These are phyloP conservation scores for Arthrocladium fulminans DNA, from an alignment of 2,329 filamentous ascomycete species.

Conservation along the genomic window DNA sequence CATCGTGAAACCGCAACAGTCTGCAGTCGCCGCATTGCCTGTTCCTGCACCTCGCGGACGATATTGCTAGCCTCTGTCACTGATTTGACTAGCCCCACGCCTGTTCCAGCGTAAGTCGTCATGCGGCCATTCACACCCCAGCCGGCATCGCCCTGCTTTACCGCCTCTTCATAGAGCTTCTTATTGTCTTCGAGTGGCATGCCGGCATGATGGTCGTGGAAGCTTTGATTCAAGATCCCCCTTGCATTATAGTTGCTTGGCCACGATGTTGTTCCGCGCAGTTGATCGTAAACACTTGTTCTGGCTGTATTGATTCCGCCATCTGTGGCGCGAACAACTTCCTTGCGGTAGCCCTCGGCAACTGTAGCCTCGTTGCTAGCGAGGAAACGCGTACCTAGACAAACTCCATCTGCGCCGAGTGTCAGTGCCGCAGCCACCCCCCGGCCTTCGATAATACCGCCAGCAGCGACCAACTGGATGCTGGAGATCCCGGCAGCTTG, in stretches of 20 bases:
- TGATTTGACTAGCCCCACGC: conserved; percentile 49
- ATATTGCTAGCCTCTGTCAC: conserved; percentile 45
- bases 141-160: conserved; percentile 42
- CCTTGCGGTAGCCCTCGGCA: conserved; percentile 41
- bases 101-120: conserved; percentile 55
- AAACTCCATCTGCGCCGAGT: conserved; percentile 47
- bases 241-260: conserved; percentile 49
- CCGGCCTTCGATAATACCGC: conserved; percentile 46
- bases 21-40: conserved; percentile 15
- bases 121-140: conserved; percentile 48
- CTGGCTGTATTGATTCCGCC: conserved; percentile 44
- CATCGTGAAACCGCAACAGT: neutral
- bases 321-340: conserved; percentile 41
- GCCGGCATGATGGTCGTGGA: conserved; percentile 31
- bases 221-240: conserved; percentile 50
- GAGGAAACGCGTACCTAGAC: conserved; percentile 57
- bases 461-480: conserved; percentile 41
- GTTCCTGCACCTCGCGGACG: conserved; percentile 25
- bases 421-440: conserved; percentile 43
- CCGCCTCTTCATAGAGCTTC: conserved; percentile 39
- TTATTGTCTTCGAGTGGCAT: conserved; percentile 35
- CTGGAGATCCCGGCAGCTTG: neutral
- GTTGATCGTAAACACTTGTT: conserved; percentile 45
- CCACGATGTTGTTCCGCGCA: conserved; percentile 52
- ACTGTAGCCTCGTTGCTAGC: conserved; percentile 43